Base-by-base conservation (phyloP, 129 eudicot species). In the Kitagawia praeruptora region DNA sequence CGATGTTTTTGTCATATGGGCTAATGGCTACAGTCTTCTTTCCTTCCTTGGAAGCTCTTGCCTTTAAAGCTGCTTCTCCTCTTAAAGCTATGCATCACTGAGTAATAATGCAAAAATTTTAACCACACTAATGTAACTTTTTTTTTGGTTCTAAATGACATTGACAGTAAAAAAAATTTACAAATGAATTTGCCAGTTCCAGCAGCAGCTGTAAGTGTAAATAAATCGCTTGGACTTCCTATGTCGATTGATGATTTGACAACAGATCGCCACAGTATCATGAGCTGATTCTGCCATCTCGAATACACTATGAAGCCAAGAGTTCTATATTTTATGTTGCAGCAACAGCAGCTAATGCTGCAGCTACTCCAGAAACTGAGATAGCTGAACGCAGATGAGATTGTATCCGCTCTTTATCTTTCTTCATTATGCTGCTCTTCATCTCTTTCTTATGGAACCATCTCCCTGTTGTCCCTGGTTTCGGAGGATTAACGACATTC, bases 271-370 rank as follows among this genome's bases (percentile, higher is more conserved):
- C 6, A 93, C 86, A 70, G 82, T 85, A 42, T 91, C 83, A 74
- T 86, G 94, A 66, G 89, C 88, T 2, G 90, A 87, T 88, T 91
- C 93, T 0, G 98, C 97, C 90, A 91, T 54, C 87, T 91, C 98
- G 14, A n/a, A 84, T 80, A 74, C 98, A 93, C 78, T 89, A 93
- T 14, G 93, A 82, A 75, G 97, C 98, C 84, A 93, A 80, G 40
- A 93, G 86, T 80, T 93, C 87, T 2, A 97, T 85, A 74, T 70
- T 82, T 49, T 84, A 86, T 6, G 86, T 77, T 72, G 90, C 82
- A 61, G 90, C 81, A 56, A 85, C 86, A 23, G 97, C 89, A 74
- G 98, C 97, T 85, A 91, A 78, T 7, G 96, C 97, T 8, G 98
- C 87, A 0, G 97, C 98, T 56, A 93, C 82, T 53, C 89, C 97